phyloP scores from a whole-genome alignment of 2,329 filamentous ascomycete species.

The Hymenoscyphus salicellus region DNA sequence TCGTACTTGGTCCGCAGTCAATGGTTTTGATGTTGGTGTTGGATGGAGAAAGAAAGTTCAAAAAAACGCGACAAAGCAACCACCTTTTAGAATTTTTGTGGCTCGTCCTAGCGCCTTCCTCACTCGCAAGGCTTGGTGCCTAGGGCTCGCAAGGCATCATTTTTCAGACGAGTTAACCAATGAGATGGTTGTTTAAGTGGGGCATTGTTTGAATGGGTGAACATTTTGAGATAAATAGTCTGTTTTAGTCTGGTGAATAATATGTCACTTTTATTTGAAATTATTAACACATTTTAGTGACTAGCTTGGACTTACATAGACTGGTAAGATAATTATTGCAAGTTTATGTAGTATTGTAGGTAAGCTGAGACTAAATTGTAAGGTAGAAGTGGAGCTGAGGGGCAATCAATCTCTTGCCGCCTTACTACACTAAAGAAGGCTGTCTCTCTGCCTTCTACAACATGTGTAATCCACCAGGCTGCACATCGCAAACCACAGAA shows the following conservation, averaged over 20 bases:
- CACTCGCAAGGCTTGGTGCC: neutral
- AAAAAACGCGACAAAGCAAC: slow-evolving; percentile 7
- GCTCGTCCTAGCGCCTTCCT: neutral
- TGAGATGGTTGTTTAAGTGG: no score
- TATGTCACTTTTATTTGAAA: no score
- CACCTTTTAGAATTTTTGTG: slow-evolving; percentile 12
- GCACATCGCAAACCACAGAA: slow-evolving; percentile 3
- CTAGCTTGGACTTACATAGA: no score
- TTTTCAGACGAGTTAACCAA: no score
- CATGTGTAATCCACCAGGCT: slow-evolving; percentile 10
- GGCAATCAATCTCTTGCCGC: neutral
- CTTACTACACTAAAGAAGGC: neutral
- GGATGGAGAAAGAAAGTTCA: slow-evolving; percentile 19
- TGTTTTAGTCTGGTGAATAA: no score
- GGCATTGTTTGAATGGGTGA: no score
- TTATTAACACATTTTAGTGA: no score
- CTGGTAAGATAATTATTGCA: no score
- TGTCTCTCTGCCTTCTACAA: slow-evolving; percentile 1
- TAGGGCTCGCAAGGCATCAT: neutral
- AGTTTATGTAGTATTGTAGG: no score
- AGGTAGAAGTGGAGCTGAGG: neutral
- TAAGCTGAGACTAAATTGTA: no score
- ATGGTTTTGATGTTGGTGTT: slow-evolving; percentile 22
- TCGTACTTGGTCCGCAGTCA: slow-evolving; percentile 36
- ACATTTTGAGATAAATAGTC: no score